A percentile compares a stretch with the other conserved stretches of the same genome.
phyloP scores from a whole-genome alignment of 768 basidiomycete genomes.

The Tylopilus intermedius region DNA sequence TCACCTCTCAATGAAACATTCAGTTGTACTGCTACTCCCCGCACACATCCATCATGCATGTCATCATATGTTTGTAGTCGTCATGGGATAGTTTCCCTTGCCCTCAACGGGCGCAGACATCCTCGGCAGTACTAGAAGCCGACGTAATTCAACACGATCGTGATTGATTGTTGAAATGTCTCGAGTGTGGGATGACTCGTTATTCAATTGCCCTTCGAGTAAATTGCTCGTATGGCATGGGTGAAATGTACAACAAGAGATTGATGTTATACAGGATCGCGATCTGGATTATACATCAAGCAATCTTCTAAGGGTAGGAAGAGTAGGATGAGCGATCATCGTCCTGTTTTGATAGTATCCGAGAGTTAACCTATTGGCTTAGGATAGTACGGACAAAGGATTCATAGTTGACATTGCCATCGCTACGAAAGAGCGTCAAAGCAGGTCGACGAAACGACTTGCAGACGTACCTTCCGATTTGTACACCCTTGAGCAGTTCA shows the following conservation, averaged over 20 bases:
- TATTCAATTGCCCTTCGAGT: no score
- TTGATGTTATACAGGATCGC: neutral
- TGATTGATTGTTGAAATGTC: no score
- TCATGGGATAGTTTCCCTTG: no score
- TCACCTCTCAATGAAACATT: no score
- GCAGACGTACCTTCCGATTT: conserved; percentile 77
- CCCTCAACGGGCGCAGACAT: no score
- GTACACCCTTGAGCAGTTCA: conserved; percentile 93
- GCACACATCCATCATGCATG: no score
- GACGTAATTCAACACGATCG: no score
- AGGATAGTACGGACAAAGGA: conserved; percentile 94
- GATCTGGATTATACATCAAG: neutral
- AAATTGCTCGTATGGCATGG: no score
- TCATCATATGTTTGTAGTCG: no score
- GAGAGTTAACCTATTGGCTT: conserved; percentile 53
- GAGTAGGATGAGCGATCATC: neutral
- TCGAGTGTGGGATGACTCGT: no score
- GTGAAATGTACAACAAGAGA: neutral
- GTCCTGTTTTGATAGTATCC: neutral
- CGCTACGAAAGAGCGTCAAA: conserved; percentile 42
- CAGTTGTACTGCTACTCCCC: no score
- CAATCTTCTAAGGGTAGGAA: neutral
- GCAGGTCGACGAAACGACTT: neutral
- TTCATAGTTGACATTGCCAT: conserved; percentile 97
- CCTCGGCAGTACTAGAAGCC: no score